Evolutionary conservation across 2,329 filamentous ascomycete species (phyloP).

Genomic region (Fusarium dimerum): DNA sequence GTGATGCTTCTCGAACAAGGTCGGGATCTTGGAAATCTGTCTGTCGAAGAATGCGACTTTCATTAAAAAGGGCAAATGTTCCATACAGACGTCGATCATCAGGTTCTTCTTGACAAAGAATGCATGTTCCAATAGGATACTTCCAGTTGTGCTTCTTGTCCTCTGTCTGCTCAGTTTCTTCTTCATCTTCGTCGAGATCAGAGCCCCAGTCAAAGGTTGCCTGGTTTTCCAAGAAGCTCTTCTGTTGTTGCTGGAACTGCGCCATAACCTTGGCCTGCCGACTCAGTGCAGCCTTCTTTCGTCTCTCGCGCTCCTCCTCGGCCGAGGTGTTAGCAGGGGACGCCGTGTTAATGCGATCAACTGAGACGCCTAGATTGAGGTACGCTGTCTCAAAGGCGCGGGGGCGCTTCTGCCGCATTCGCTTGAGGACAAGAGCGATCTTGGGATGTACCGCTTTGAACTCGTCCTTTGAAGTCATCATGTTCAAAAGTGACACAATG

Average conservation of each 20-base stretch:
- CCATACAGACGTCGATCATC: constrained; percentile 88
- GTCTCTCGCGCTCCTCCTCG: constrained; percentile 75
- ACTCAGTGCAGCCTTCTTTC: constrained; percentile 87
- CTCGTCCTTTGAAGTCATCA: constrained; percentile 66
- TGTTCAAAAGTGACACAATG: constrained; percentile 63
- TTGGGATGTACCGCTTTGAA: constrained; percentile 84
- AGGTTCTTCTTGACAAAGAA: constrained; percentile 94
- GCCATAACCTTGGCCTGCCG: constrained; percentile 95
- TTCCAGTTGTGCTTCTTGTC: constrained; percentile 72
- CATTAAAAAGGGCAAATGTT: constrained; percentile 85
- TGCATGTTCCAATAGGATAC: constrained; percentile 90
- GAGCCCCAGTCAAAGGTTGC: constrained; percentile 82
- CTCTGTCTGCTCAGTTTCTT: constrained; percentile 61
- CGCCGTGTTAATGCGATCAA: constrained; percentile 78
- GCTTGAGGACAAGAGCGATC: constrained; percentile 78
- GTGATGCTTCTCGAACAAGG: constrained; percentile 79
- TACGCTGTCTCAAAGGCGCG: constrained; percentile 71
- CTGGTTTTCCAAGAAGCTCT: constrained; percentile 89
- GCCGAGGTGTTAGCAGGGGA: constrained; percentile 72
- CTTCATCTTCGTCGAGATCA: constrained; percentile 75
- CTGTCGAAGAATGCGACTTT: constrained; percentile 83
- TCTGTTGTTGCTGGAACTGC: constrained; percentile 96
- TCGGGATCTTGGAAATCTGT: constrained; percentile 82
- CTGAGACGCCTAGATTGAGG: constrained; percentile 61
- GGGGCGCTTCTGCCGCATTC: constrained; percentile 82